Evolutionary conservation across 768 basidiomycete genomes (phyloP).

Genomic region (Calocybe gangraenosa): DNA sequence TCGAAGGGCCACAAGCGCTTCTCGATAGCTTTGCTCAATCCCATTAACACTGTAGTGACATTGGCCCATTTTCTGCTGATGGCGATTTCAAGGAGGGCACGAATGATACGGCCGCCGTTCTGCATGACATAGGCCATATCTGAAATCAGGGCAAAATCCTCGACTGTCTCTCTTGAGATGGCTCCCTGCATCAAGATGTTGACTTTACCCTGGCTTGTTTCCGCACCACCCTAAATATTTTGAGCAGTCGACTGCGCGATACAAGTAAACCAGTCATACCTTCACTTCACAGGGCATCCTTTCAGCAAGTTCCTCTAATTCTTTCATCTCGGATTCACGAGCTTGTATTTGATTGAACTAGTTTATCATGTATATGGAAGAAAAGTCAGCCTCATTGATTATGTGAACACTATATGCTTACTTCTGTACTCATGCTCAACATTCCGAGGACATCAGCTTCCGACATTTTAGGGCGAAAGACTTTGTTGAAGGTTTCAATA

Average conservation of each 20-base stretch:
- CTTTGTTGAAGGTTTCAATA: conserved; percentile 80
- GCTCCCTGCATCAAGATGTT: conserved; percentile 91
- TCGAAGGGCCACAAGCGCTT: conserved; percentile 94
- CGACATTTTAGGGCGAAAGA: conserved; percentile 78
- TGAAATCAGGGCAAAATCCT: conserved; percentile 95
- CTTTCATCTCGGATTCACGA: conserved; percentile 83
- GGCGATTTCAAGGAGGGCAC: conserved; percentile 93
- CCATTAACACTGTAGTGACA: conserved; percentile 74
- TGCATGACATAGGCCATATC: conserved; percentile 93
- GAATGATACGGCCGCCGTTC: conserved; percentile 89
- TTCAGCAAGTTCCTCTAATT: conserved; percentile 69
- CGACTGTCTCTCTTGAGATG: conserved; percentile 75
- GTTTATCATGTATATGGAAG: background rate
- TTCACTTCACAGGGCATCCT: conserved; percentile 76
- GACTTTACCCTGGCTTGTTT: conserved; percentile 71
- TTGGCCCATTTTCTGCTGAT: conserved; percentile 91
- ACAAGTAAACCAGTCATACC: conserved; percentile 31
- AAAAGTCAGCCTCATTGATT: too few species aligned
- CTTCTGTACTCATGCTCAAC: conserved; percentile 90
- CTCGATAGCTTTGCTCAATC: conserved; percentile 91
- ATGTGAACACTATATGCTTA: too few species aligned
- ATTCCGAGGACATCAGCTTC: conserved; percentile 89
- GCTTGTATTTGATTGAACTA: conserved; percentile 96
- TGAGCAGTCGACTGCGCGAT: background rate
- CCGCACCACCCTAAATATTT: conserved; percentile 47